Percentiles rank a stretch among this genome's conserved stretches.
These are phyloP conservation scores for Ascosphaera aggregata DNA, from an alignment of 2,329 filamentous ascomycete species.

Conservation along the genomic window DNA sequence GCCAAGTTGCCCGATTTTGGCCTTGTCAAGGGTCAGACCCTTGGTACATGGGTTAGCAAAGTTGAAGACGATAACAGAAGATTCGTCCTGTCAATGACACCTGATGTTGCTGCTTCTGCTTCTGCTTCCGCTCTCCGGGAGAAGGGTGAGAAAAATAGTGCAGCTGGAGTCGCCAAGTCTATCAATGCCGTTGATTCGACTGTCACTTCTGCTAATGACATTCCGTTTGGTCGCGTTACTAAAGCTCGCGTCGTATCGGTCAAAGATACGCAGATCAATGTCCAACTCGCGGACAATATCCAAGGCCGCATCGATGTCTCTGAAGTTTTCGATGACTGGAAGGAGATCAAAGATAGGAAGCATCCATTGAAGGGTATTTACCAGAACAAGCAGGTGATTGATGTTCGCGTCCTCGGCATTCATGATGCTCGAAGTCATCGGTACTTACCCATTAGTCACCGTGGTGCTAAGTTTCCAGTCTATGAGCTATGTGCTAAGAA, in stretches of 20 bases:
- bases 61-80: slow-evolving; percentile 47
- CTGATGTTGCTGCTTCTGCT: slow-evolving; percentile 15
- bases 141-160: slow-evolving; percentile 11
- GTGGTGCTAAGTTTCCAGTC: slow-evolving; percentile 51
- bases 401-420: slow-evolving; percentile 59
- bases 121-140: slow-evolving; percentile 11
- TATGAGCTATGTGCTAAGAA: slow-evolving; percentile 72
- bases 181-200: slow-evolving; percentile 40
- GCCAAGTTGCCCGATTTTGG: slow-evolving; percentile 51
- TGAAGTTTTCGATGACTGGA: slow-evolving; percentile 71
- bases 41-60: slow-evolving; percentile 47
- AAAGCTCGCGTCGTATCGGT: slow-evolving; percentile 63
- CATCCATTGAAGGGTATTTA: slow-evolving; percentile 49
- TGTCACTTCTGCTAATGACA: slow-evolving; percentile 43
- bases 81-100: slow-evolving; percentile 40
- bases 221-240: slow-evolving; percentile 46
- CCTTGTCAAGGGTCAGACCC: slow-evolving; percentile 49
- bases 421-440: slow-evolving; percentile 79
- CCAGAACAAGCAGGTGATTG: slow-evolving; percentile 43
- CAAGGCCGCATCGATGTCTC: slow-evolving; percentile 88
- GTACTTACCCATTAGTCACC: slow-evolving; percentile 78
- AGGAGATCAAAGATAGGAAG: slow-evolving; percentile 65
- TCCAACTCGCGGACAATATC: slow-evolving; percentile 64
- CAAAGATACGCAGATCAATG: slow-evolving; percentile 82
- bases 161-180: slow-evolving; percentile 11